A percentile compares a stretch with the other conserved stretches of the same genome.
These are phyloP conservation scores for Pseudonitzschia multistriata DNA, from an alignment of 108 stramenopile genomes.

Conservation along the genomic window DNA sequence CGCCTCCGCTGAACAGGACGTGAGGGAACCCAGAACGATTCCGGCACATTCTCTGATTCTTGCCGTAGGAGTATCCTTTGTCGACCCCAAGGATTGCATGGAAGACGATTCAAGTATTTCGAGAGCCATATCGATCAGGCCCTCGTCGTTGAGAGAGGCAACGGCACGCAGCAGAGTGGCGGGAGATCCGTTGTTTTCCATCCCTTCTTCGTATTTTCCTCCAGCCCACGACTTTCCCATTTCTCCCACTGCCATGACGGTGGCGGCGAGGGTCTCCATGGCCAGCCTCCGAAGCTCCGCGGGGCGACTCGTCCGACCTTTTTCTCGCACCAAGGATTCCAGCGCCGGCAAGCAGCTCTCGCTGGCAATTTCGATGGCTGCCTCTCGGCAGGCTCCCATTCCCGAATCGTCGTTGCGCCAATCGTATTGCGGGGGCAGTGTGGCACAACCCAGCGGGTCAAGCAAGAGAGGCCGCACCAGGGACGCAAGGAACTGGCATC, in stretches of 20 bases:
- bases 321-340: slow-evolving; percentile 40
- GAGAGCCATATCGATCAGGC: slow-evolving; percentile 38
- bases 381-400: slow-evolving; percentile 63
- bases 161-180: slow-evolving; percentile 40
- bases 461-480: slow-evolving; percentile 62
- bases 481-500: slow-evolving; percentile 61
- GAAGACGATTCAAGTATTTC: slow-evolving; percentile 47
- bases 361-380: slow-evolving; percentile 66
- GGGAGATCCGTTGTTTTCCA: slow-evolving; percentile 34
- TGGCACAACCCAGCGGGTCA: slow-evolving; percentile 47
- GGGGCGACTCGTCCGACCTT: slow-evolving; percentile 40
- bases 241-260: slow-evolving; percentile 41
- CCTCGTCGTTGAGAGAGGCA: slow-evolving; percentile 43
- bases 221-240: slow-evolving; percentile 48
- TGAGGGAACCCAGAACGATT: slow-evolving; percentile 54
- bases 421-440: slow-evolving; percentile 33
- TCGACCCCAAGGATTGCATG: slow-evolving; percentile 52
- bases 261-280: slow-evolving; percentile 60
- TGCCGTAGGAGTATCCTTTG: slow-evolving; percentile 58
- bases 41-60: slow-evolving; percentile 68
- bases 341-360: slow-evolving; percentile 56
- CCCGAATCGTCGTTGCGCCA: slow-evolving; percentile 36
- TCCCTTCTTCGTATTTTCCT: slow-evolving; percentile 49
- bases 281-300: slow-evolving; percentile 46
- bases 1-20: slow-evolving; percentile 63